phyloP scores from a whole-genome alignment of 2,329 filamentous ascomycete species.

The Cladosporium sp. region DNA sequence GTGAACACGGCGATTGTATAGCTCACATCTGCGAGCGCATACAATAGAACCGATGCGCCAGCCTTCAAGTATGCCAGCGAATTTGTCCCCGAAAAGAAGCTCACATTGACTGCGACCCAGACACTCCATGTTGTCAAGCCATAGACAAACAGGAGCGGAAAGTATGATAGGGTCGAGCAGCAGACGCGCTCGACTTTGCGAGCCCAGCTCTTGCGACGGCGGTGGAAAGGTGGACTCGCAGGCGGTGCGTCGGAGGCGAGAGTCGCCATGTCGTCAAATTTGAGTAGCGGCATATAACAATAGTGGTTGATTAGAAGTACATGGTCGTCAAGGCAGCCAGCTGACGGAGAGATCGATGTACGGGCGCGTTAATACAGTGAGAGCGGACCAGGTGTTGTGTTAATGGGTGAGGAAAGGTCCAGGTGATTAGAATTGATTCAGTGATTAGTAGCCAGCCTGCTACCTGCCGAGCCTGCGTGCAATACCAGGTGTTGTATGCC shows the following conservation, averaged over 20 bases:
- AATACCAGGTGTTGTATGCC: neutral
- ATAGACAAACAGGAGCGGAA: conserved; percentile 87
- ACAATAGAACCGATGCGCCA: conserved; percentile 65
- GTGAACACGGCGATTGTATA: conserved; percentile 95
- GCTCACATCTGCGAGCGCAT: conserved; percentile 75
- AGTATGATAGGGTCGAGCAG: conserved; percentile 73
- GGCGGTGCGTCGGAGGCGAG: conserved; percentile 18
- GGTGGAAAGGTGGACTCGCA: conserved; percentile 28
- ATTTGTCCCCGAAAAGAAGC: conserved; percentile 34
- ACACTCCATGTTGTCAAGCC: conserved; percentile 86
- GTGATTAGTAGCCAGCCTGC: neutral
- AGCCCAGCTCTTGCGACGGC: conserved; percentile 49
- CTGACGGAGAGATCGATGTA: neutral
- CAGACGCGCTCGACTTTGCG: conserved; percentile 76
- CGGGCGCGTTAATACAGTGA: neutral
- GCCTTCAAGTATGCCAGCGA: conserved; percentile 34
- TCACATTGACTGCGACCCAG: conserved; percentile 70
- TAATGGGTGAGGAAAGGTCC: neutral
- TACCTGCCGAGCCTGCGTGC: neutral
- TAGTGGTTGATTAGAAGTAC: neutral
- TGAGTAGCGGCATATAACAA: neutral
- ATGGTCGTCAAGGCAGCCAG: conserved; percentile 1
- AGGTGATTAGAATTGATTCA: neutral
- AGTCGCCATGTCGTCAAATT: conserved; percentile 23
- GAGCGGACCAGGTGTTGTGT: no score